Conservation (phyloP, 108 stramenopile genomes). For the Schizochytrium sp. region DNA sequence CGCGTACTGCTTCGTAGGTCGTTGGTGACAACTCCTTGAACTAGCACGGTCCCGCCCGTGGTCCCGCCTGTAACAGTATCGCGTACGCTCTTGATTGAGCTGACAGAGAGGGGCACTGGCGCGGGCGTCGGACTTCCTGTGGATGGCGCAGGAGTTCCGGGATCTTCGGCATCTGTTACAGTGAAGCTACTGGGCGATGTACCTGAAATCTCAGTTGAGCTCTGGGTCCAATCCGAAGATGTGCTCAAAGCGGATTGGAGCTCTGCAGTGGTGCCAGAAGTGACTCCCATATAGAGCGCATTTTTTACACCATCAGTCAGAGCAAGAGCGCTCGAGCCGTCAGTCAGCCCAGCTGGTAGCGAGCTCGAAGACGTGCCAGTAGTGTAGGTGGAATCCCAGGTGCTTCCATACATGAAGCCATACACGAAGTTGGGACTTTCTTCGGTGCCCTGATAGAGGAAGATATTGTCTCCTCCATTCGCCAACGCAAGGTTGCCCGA, state of each 20-base stretch:
- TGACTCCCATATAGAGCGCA: neutral
- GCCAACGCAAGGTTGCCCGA: neutral
- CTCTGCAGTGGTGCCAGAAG: neutral
- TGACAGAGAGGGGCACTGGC: neutral
- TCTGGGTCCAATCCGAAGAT: neutral
- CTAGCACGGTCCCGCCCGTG: neutral
- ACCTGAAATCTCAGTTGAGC: neutral
- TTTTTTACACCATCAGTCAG: neutral
- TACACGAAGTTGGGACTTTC: neutral
- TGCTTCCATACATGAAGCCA: neutral
- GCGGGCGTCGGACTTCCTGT: neutral
- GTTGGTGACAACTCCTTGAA: constrained; percentile 34
- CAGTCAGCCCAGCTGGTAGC: neutral
- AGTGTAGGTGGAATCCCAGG: neutral
- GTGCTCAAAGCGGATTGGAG: neutral
- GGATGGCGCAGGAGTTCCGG: neutral
- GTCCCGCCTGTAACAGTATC: neutral
- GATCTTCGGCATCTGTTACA: neutral
- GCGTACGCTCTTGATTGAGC: neutral
- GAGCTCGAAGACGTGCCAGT: neutral
- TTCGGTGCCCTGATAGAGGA: neutral
- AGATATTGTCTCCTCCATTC: neutral
- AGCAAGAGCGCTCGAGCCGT: neutral
- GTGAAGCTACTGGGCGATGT: neutral
- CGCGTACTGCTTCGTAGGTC: constrained; percentile 4